Evolutionary conservation across 768 basidiomycete genomes (phyloP), one percentile per base, ranked within the genome.

Genomic region (Panaeolus papilionaceus): DNA sequence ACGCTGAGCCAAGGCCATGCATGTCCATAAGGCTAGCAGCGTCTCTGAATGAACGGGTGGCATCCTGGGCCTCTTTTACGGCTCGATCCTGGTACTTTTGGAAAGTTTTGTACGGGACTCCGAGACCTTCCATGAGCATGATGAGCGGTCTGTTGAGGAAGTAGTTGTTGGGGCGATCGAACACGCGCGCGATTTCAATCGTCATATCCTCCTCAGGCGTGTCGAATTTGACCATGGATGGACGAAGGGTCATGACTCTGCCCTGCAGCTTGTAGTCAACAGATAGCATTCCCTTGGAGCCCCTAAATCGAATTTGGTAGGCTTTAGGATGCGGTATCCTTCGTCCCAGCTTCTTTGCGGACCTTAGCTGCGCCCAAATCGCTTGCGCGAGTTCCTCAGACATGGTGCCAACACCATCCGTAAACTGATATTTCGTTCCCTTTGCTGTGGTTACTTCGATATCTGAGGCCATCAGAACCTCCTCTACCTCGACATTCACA

Each of bases 161-260:
- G 68, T 88, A 90, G 6, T 76, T 73, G 8, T 85, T 84, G 1
- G 90, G 90, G 49, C 81, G 79, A 70, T 88, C 83, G 74, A 92
- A 93, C 3, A 86, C 84, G 37, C 82, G 79, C 0, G 91, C 90
- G 54, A 93, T 87, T 74, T 92, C 89, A 12, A 92, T 82, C 4
- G 80, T 79, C 3, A 72, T 77, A 83, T 64, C 65, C 2, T 61
- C 37, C 23, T 81, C 71, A 0, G 81, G 81, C 1, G 83, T 82
- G 37, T 85, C 79, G 69, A 93, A 93, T 75, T 94, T 93, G 71
- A 85, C 83, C 89, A 92, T 92, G 0, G 88, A 89, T 1, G 80
- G 82, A 7, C 90, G 78, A 1, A 91, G 75, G 49, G 81, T 79
- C 38, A 92, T 80, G 3, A 78, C 77, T n/a, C 81, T 78, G 8